Conservation (phyloP, 495 filamentous ascomycete species). For the Aspergillus conjunctus region DNA sequence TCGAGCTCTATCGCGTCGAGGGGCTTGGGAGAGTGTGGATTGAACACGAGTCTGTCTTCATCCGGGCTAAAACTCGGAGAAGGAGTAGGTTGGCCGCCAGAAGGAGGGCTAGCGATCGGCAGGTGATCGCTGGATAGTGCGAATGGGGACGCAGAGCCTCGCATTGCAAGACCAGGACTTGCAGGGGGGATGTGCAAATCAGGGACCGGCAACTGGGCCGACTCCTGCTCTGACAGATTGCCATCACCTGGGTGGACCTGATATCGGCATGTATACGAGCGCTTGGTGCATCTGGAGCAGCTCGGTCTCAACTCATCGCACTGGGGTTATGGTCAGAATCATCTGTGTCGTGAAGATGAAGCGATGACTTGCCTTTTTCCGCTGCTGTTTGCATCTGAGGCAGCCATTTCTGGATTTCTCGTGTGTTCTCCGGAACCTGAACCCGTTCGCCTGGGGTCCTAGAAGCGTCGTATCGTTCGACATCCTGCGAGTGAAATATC, state of each 20-base stretch:
- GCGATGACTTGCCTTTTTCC: conserved; percentile 33
- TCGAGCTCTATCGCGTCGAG: conserved; percentile 37
- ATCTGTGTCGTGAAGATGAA: neutral
- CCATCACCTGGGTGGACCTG: conserved; percentile 10
- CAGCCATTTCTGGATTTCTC: conserved; percentile 42
- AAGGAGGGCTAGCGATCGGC: conserved; percentile 14
- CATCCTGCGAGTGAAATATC: conserved; percentile 12
- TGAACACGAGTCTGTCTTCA: neutral
- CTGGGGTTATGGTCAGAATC: conserved; percentile 21
- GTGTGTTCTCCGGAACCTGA: conserved; percentile 33
- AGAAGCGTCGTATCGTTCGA: conserved; percentile 12
- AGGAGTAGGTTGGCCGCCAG: conserved; percentile 3
- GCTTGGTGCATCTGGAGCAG: conserved; percentile 31
- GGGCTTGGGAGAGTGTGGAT: neutral
- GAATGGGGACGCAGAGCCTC: conserved; percentile 10
- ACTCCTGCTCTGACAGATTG: conserved; percentile 12
- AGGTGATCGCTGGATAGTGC: conserved; percentile 13
- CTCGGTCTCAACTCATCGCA: conserved; percentile 32
- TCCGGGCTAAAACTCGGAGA: conserved; percentile 5
- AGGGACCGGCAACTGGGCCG: conserved; percentile 4
- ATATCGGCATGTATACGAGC: conserved; percentile 27
- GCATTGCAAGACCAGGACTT: neutral
- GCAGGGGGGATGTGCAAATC: conserved; percentile 6
- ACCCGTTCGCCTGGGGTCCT: conserved; percentile 16
- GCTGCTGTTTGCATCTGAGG: conserved; percentile 38